These are phyloP conservation scores for Saccharum officinarum DNA, from an alignment of 176 grass and related monocot species.

Conservation along the genomic window DNA sequence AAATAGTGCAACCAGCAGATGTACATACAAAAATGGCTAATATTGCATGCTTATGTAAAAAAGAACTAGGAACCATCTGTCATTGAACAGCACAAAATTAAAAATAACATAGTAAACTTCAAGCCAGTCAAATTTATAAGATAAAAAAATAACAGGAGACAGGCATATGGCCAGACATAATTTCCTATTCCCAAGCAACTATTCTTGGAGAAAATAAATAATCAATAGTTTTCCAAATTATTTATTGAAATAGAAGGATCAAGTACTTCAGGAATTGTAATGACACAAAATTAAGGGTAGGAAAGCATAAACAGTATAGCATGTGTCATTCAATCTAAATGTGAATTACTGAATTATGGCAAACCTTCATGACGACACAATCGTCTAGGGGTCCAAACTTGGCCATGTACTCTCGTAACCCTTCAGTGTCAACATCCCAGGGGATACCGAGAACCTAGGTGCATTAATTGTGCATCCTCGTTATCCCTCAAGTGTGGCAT, in stretches of 20 bases:
- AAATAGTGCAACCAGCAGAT: too few relatives aligned
- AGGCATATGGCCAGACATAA: background rate
- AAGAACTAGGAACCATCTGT: background rate
- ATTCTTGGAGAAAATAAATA: background rate
- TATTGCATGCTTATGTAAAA: background rate
- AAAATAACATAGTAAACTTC: background rate
- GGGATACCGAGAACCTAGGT: conserved; percentile 88
- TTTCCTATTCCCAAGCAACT: conserved; percentile 4
- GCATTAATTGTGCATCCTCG: background rate
- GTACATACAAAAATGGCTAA: background rate
- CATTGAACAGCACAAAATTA: too few relatives aligned
- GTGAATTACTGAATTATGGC: background rate
- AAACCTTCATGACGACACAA: conserved; percentile 96
- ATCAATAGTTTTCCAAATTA: background rate
- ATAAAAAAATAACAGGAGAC: background rate
- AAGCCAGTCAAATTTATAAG: background rate
- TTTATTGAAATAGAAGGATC: background rate
- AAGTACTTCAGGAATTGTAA: background rate
- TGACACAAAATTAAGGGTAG: background rate
- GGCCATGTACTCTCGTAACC: conserved; percentile 80
- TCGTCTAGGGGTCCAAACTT: conserved; percentile 91
- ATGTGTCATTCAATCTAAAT: background rate
- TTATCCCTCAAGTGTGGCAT: conserved; percentile 22
- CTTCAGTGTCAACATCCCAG: conserved; percentile 92
- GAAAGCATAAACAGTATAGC: background rate